These are phyloP conservation scores for Eucommia ulmoides DNA, from an alignment of 257 asterid species.

Conservation along the genomic window DNA sequence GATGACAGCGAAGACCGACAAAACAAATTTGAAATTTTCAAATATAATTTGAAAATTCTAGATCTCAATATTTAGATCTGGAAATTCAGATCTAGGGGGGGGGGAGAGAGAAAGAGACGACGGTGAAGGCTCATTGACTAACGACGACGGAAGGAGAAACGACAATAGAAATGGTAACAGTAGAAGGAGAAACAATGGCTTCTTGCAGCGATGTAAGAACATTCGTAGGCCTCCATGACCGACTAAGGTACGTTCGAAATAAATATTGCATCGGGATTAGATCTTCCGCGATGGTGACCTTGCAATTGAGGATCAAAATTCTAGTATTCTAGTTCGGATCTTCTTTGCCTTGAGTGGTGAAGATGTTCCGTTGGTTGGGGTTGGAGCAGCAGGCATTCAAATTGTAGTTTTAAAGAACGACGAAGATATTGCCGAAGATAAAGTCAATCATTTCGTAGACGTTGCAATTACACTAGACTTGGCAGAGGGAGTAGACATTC, in stretches of 20 bases:
- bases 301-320: slow-evolving; percentile 59
- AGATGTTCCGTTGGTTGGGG: slow-evolving; percentile 55
- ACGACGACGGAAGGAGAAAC: too few species aligned
- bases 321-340: slow-evolving; percentile 97
- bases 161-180: too few species aligned
- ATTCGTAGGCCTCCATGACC: slow-evolving; percentile 95
- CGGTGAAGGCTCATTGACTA: too few species aligned
- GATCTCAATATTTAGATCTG: too few species aligned
- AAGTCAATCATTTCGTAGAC: slow-evolving; percentile 88
- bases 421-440: slow-evolving; percentile 95
- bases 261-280: slow-evolving; percentile 53
- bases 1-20: too few species aligned
- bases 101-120: too few species aligned
- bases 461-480: slow-evolving; percentile 82
- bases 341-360: slow-evolving; percentile 92
- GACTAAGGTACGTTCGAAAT: slow-evolving; percentile 51
- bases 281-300: slow-evolving; percentile 76
- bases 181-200: too few species aligned
- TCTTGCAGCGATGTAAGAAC: too few species aligned
- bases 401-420: slow-evolving; percentile 62
- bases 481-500: slow-evolving; percentile 86
- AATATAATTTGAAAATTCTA: too few species aligned
- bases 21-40: too few species aligned
- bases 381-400: slow-evolving; percentile 74
- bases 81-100: too few species aligned